These are phyloP conservation scores for Puccinia coronata DNA, from an alignment of 1,284 basidiomycete genomes.

Conservation along the genomic window DNA sequence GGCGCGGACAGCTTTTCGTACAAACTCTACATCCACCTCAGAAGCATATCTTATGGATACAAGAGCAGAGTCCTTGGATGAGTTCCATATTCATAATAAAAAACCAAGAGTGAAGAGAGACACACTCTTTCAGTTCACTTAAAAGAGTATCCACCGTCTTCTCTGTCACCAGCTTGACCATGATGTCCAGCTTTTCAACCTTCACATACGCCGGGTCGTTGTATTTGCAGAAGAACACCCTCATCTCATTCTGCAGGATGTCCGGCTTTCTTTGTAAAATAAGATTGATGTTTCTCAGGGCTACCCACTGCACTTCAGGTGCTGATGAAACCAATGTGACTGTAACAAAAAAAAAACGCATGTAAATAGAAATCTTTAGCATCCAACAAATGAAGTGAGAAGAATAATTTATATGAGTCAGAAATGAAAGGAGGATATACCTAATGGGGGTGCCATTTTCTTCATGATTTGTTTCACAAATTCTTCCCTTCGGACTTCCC, in stretches of 20 bases:
- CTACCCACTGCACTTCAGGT: constrained; percentile 98
- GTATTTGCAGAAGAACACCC: constrained; percentile 99
- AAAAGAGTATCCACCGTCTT: constrained; percentile 89
- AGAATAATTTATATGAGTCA: background rate
- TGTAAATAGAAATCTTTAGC: too few species aligned
- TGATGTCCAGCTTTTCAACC: constrained; percentile 96
- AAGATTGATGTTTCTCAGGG: constrained; percentile 90
- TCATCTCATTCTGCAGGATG: constrained; percentile 93
- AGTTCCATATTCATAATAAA: background rate
- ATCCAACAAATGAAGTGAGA: too few species aligned
- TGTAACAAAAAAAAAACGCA: constrained; percentile 57
- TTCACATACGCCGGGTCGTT: constrained; percentile 99
- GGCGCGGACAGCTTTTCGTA: constrained; percentile 92
- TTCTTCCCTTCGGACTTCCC: constrained; percentile 77
- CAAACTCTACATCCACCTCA: constrained; percentile 97
- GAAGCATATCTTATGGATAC: constrained; percentile 76
- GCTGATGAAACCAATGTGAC: constrained; percentile 92
- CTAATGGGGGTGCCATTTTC: constrained; percentile 96
- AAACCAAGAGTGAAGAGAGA: constrained; percentile 41
- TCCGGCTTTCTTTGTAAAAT: constrained; percentile 91
- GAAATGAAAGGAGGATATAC: constrained; percentile 55
- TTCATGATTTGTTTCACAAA: constrained; percentile 81
- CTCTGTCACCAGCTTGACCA: constrained; percentile 91
- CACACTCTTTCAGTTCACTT: constrained; percentile 91
- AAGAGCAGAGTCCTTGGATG: constrained; percentile 28